A percentile compares a stretch with the other conserved stretches of the same genome.
phyloP scores from a whole-genome alignment of 352 stramenopile genomes.

The Phytopythium kandeliae region DNA sequence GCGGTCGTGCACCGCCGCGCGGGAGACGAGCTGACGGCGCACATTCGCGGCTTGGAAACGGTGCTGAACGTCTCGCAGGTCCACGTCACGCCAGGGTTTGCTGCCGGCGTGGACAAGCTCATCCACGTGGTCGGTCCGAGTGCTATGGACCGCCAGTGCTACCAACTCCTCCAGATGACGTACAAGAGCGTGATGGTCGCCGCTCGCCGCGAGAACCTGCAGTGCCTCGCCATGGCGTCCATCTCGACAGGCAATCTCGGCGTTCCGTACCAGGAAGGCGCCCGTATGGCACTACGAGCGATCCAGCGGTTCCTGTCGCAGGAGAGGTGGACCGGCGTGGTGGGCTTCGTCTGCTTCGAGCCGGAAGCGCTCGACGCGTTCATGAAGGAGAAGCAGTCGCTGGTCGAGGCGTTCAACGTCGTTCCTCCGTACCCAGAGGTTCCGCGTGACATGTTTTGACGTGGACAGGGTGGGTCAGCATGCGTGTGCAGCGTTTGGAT shows the following conservation, averaged over 20 bases:
- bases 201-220: slow-evolving; percentile 29
- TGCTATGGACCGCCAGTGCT: slow-evolving; percentile 15
- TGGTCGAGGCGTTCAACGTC: slow-evolving; percentile 33
- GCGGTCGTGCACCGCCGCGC: slow-evolving; percentile 25
- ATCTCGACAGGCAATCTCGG: slow-evolving; percentile 66
- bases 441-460: not conserved
- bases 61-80: slow-evolving; percentile 22
- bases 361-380: slow-evolving; percentile 34
- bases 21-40: slow-evolving; percentile 13
- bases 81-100: slow-evolving; percentile 40
- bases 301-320: slow-evolving; percentile 45
- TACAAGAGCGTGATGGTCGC: slow-evolving; percentile 32
- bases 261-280: slow-evolving; percentile 20
- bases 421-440: slow-evolving; percentile 11
- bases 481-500: no score
- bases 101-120: slow-evolving; percentile 41
- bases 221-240: slow-evolving; percentile 50
- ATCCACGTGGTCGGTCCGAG: slow-evolving; percentile 56
- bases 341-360: slow-evolving; percentile 54
- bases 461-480: no score
- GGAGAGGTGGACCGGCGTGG: slow-evolving; percentile 33
- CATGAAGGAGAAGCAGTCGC: slow-evolving; percentile 12
- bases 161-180: slow-evolving; percentile 20
- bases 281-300: slow-evolving; percentile 22
- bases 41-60: slow-evolving; percentile 15